Evolutionary conservation across 306 rosid genomes (phyloP), one percentile per base, ranked within the genome.

Genomic region (Geum urbanum): DNA sequence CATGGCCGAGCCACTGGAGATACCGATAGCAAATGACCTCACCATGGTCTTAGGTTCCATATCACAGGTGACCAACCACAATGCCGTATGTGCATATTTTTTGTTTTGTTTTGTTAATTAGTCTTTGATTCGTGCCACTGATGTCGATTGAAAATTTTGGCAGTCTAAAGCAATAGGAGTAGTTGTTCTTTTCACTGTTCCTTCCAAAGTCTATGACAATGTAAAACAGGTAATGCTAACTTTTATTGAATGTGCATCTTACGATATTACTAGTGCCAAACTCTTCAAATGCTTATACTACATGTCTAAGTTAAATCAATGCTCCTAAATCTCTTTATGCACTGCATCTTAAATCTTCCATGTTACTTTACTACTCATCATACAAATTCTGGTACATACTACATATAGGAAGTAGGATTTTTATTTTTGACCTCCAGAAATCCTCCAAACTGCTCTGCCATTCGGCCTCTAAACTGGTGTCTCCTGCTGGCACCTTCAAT

Each of bases 21-120:
- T 94, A 77, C 99, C 97, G 37, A 85, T 88, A 69, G 73, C 89
- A 61, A 90, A 86, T 78, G 95, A 88, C 75, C 92, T 94, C 67
- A 83, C 95, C 32, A 91, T 94, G 97, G 97, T 94, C 50, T 82
- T 94, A 63, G 95, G 99, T 58, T 94, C 97, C 76, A 91, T 94
- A 64, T 94, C 97, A 76, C 97, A 94, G 96, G 97, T 88, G 80
- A 72, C 35, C 44, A 32, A 60, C 45, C 14, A 39, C 32, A 74
- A 57, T 32, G 53, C 15, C 61, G 11, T 35, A 9, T 51, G 19
- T 40, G 47, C 82, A 45, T 59, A 41, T 11, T 27, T 47, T 8
- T 24, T 3, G 27, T 53, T 24, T 20, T 15, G 60, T 55, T 53
- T 27, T 55, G 39, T 63, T 63, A 37, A 58, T 49, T 35, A 7